Evolutionary conservation across 768 basidiomycete genomes (phyloP).

Genomic region (Termitomyces eurrhizus): DNA sequence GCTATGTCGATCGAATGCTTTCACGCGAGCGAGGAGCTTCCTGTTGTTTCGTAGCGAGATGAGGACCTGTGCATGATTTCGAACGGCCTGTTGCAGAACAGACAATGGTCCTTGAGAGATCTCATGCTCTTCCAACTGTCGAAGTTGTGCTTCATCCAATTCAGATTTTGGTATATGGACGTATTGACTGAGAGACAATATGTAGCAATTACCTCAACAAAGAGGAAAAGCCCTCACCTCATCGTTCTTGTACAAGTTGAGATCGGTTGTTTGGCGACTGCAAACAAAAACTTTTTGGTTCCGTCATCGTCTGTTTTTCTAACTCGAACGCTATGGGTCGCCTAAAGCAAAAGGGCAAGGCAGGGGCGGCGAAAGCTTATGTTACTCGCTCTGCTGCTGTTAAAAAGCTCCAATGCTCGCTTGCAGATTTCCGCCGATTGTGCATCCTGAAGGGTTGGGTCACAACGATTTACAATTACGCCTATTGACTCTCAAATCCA

Average conservation of each 20-base stretch:
- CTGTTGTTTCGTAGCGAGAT: conserved; percentile 98
- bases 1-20: conserved; percentile 97
- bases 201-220: neutral
- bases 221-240: conserved; percentile 22
- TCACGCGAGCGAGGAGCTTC: conserved; percentile 92
- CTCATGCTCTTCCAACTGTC: conserved; percentile 96
- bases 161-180: conserved; percentile 96
- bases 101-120: conserved; percentile 97
- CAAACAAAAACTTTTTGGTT: conserved; percentile 32
- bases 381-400: conserved; percentile 87
- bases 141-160: conserved; percentile 93
- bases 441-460: conserved; percentile 93
- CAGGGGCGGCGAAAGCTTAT: conserved; percentile 89
- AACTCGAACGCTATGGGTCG: conserved; percentile 55
- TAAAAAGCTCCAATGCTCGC: conserved; percentile 93
- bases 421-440: conserved; percentile 93
- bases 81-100: conserved; percentile 93
- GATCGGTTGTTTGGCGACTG: conserved; percentile 25
- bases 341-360: conserved; percentile 79
- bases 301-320: neutral
- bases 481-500: conserved; percentile 26
- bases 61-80: conserved; percentile 96
- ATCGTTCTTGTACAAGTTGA: conserved; percentile 6
- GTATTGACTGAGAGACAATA: conserved; percentile 69
- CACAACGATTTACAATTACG: conserved; percentile 4